Base-by-base conservation (phyloP, 345 rosid species). In the Punica granatum region DNA sequence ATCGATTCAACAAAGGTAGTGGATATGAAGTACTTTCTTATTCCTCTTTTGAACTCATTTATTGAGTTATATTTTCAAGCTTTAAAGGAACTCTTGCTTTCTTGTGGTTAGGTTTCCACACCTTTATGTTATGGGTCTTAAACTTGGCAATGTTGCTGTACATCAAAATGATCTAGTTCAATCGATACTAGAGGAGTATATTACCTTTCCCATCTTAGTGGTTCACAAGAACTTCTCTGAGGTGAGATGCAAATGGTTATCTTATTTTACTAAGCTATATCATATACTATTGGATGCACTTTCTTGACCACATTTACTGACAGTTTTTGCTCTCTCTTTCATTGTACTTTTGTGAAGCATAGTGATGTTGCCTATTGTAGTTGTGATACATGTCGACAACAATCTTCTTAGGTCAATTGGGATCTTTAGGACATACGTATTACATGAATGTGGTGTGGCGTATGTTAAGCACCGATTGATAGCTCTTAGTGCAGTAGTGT, bases 1-100 rank as follows among this genome's bases (percentile, higher is more conserved):
- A 84, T 75, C 73, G 60, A 81, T 93, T 74, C 88, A 85, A 78
- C 97, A 82, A 71, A 90, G 94, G 97, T 88, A 77, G 72, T 53
- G 63, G 60, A 69, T 49, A 51, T 34, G 62, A 16, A 65, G 44
- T 39, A 25, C 16, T 70, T 63, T 21, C 19, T 76, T 64, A 7
- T 42, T 49, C 59, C 21, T 16, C 60, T 65, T 67, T 28, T 64
- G 44, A 31, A 26, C 28, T 70, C 43, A 31, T 42, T 7, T 70
- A 16, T 51, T 69, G 28, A 60, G 59, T 21, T 41, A 67, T 69
- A 2, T 21, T 39, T 32, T 7, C 35, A 43, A 46, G 35, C 7
- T 9, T 48, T 14, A 6, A 25, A 60, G 19, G 33, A 34, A 39
- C 33, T 31, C 7, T 33, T 21, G 13, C 2, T 37, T 53, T 26